Conservation (phyloP, 1,284 basidiomycete genomes). For the Naganishia albida region DNA sequence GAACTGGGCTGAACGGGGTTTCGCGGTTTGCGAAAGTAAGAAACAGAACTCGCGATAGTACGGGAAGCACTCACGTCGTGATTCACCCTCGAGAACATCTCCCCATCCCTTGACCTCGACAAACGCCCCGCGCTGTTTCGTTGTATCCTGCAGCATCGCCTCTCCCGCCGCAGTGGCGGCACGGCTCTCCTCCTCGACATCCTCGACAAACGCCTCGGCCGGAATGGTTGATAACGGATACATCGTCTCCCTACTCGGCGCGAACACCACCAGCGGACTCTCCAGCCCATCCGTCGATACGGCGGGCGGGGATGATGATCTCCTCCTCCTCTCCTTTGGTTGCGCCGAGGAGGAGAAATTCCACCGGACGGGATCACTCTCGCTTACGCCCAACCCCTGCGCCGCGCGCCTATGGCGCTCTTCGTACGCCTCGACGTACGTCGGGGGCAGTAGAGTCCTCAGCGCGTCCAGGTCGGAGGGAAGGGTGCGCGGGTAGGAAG, state of each 20-base stretch:
- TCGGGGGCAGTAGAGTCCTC: slow-evolving; percentile 61
- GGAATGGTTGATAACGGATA: slow-evolving; percentile 64
- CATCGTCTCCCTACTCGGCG: slow-evolving; percentile 75
- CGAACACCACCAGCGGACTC: slow-evolving; percentile 70
- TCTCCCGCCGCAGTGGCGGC: slow-evolving; percentile 8
- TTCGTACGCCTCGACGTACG: slow-evolving; percentile 9
- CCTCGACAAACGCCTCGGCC: slow-evolving; percentile 12
- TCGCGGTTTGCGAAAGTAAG: slow-evolving; percentile 9
- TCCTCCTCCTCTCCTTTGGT: background rate
- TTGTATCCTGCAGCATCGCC: slow-evolving; percentile 78
- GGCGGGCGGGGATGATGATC: background rate
- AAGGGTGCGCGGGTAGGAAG: slow-evolving; percentile 82
- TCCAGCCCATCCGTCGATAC: slow-evolving; percentile 19
- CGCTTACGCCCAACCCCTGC: slow-evolving; percentile 4
- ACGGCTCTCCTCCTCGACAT: background rate
- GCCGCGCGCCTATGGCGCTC: background rate
- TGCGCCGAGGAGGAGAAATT: background rate
- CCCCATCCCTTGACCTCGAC: slow-evolving; percentile 86
- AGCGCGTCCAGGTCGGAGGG: slow-evolving; percentile 59
- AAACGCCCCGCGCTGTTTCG: slow-evolving; percentile 80
- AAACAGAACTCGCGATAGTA: too few relatives aligned
- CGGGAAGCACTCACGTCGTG: slow-evolving; percentile 43
- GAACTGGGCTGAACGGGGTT: slow-evolving; percentile 74
- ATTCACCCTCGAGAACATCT: slow-evolving; percentile 53
- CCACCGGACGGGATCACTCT: slow-evolving; percentile 19